These are phyloP conservation scores for Solanum rostratum DNA, from an alignment of 257 asterid genomes.

Conservation along the genomic window DNA sequence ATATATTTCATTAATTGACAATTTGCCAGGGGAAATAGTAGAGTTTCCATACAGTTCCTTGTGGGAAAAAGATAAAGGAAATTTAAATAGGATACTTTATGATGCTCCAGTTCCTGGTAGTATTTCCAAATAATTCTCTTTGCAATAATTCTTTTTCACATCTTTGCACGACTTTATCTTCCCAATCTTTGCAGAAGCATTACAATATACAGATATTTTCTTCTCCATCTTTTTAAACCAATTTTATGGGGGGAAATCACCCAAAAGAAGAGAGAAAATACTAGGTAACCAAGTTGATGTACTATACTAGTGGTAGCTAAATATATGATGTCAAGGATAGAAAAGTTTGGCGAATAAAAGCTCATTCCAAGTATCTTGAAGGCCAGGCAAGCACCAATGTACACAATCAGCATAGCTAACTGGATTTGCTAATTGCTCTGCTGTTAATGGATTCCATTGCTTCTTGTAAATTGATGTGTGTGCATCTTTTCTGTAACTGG, in stretches of 20 bases:
- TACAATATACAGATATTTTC: not conserved
- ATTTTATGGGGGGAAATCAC: not conserved
- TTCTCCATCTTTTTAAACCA: not conserved
- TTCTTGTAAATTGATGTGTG: conserved; percentile 64
- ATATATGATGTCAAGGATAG: conserved; percentile 23
- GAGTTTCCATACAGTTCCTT: not conserved
- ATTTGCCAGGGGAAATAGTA: not conserved
- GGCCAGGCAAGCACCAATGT: conserved; percentile 88
- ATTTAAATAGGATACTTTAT: not conserved
- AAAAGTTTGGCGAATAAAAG: conserved; percentile 56
- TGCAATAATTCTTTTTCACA: not conserved
- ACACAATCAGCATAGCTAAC: conserved; percentile 63
- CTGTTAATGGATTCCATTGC: conserved; percentile 33
- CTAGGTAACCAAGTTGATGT: not conserved
- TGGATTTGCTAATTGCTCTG: conserved; percentile 36
- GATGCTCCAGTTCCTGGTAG: not conserved
- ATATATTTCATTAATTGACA: not conserved
- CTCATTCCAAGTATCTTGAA: conserved; percentile 80
- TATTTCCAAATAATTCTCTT: not conserved
- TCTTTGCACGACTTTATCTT: not conserved
- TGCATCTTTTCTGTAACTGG: conserved; percentile 58
- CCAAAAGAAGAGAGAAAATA: not conserved
- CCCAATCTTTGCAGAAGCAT: not conserved
- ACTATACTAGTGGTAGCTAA: not conserved
- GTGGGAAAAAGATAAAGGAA: too few relatives aligned